Conservation (phyloP, 2,329 filamentous ascomycete genomes). For the Sphaerulina populicola region DNA sequence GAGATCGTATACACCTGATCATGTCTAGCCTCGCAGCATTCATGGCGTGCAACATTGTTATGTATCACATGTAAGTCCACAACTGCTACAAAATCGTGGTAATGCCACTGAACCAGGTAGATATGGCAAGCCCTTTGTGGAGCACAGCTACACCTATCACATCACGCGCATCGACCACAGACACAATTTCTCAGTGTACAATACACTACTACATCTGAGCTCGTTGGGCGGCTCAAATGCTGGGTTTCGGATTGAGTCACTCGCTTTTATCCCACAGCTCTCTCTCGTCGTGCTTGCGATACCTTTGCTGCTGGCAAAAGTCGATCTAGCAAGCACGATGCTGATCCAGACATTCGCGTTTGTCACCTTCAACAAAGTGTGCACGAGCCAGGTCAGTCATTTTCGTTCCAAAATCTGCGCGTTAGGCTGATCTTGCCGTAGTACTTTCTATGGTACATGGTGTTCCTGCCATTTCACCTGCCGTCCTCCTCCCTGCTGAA, state of each 20-base stretch:
- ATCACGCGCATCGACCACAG: slow-evolving; percentile 88
- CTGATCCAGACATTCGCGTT: slow-evolving; percentile 95
- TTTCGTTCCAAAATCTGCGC: not conserved
- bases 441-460: slow-evolving; percentile 98
- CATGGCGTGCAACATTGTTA: slow-evolving; percentile 60
- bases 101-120: slow-evolving; percentile 35
- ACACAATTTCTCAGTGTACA: slow-evolving; percentile 98
- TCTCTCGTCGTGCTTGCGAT: slow-evolving; percentile 69
- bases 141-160: slow-evolving; percentile 90
- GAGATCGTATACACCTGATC: slow-evolving; percentile 49
- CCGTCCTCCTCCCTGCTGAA: slow-evolving; percentile 65
- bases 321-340: slow-evolving; percentile 73
- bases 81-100: not conserved
- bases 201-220: slow-evolving; percentile 77
- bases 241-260: slow-evolving; percentile 56
- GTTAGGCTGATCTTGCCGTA: slow-evolving; percentile 34
- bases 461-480: slow-evolving; percentile 86
- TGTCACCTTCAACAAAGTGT: slow-evolving; percentile 97
- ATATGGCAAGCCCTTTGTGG: slow-evolving; percentile 72
- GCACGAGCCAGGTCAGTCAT: slow-evolving; percentile 76
- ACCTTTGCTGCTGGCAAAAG: slow-evolving; percentile 67
- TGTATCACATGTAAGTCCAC: slow-evolving; percentile 62
- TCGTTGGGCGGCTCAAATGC: slow-evolving; percentile 51
- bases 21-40: slow-evolving; percentile 65
- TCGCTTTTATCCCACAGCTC: slow-evolving; percentile 85